Base-by-base conservation (phyloP, 371 early-diverging fungal species). In the Apophysomyces variabilis region DNA sequence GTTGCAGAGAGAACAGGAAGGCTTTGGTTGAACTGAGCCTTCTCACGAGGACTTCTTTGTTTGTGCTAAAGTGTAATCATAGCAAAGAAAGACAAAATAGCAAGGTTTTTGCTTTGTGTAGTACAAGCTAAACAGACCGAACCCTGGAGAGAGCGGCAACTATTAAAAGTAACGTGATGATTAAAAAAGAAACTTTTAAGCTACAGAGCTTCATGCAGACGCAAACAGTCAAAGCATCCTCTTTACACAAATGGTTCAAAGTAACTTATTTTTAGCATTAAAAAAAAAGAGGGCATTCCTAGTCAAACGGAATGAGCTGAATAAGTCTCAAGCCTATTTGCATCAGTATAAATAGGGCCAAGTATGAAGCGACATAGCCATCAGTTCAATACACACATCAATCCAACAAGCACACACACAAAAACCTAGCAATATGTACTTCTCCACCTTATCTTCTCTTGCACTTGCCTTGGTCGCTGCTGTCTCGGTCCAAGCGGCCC, bases 401-500 rank as follows among this genome's bases (percentile, higher is more conserved):
- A 50, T 50, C 21, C 21, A 50, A 50, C 54, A 50, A 50, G 5
- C 54, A 18, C n/a, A n/a, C 9, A 26, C 21, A 7, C 35, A 32
- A 21, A 50, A n/a, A 45, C 13, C 9, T 43, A 43, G 16, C 46
- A 45, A 50, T 9, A 50, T 50, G 54, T 21, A 50, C 54, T 50
- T 50, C 54, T 50, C 54, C 21, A 21, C 54, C 54, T 50, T 50
- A 35, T 50, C 54, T 50, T 18, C 54, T 21, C 16, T 50, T 21
- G 54, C 54, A 7, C 54, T 50, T 50, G 54, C 54, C 21, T 26
- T 50, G n/a, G 54, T 65, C 21, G 58, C 39, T n/a, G 32, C 46
- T 37, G 16, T 61, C n/a, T 37, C 57, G 11, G 67, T 46, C 38
- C 37, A 58, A 46, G 68, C 68, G 3, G 62, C 60, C 38, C 62